A percentile compares a stretch with the other conserved stretches of the same genome.
Evolutionary conservation across 192 early-diverging fungal species (phyloP).

Genomic region (Anaeromyces robustus): DNA sequence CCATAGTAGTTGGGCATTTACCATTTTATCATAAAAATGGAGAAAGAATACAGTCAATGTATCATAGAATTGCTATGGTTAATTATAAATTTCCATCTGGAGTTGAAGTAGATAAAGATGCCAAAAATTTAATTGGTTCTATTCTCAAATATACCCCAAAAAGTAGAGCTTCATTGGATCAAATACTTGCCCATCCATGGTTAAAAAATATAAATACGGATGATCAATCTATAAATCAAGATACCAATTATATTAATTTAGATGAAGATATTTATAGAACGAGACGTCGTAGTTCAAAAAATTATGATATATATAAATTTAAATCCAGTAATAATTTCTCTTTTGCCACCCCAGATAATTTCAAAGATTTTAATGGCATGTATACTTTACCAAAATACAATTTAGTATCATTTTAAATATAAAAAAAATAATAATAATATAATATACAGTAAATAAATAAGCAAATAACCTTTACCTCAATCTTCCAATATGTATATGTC

Average conservation of each 20-base stretch:
- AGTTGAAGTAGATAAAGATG: background rate
- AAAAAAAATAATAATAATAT: too few species aligned
- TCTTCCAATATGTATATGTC: too few species aligned
- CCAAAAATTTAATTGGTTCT: background rate
- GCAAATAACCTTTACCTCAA: too few species aligned
- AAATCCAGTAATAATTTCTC: background rate
- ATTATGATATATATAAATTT: background rate
- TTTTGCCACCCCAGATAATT: background rate
- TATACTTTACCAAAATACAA: background rate
- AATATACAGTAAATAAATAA: too few species aligned
- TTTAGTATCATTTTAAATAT: background rate
- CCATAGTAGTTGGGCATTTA: constrained; percentile 17
- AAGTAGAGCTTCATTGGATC: background rate
- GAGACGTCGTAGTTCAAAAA: background rate
- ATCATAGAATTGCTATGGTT: constrained; percentile 43
- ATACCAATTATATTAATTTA: background rate
- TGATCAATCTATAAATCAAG: background rate
- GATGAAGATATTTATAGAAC: background rate
- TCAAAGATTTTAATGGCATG: background rate
- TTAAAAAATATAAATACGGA: background rate
- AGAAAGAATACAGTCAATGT: constrained; percentile 24
- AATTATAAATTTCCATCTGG: constrained; percentile 38
- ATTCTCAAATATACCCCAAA: background rate
- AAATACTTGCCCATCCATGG: background rate
- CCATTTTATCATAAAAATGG: constrained; percentile 16